These are phyloP conservation scores for Pugionium cornutum DNA, from an alignment of 345 rosid genomes.

Conservation along the genomic window DNA sequence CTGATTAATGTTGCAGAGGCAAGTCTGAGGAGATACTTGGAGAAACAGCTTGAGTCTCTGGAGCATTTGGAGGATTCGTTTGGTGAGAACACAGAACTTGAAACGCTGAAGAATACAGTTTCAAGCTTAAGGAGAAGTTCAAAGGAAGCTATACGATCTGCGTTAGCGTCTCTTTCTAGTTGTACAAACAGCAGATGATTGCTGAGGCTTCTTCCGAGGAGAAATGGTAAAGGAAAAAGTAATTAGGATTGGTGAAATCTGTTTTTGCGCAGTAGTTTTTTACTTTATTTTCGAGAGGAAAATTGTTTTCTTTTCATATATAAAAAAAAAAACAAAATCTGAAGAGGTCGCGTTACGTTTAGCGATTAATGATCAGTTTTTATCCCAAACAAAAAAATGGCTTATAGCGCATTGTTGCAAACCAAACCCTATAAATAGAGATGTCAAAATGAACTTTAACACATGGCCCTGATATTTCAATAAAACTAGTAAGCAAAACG, in stretches of 20 bases:
- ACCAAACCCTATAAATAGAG: no score
- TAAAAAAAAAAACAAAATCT: neutral
- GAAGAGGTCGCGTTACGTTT: neutral
- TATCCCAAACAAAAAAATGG: neutral
- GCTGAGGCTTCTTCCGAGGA: neutral
- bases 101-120: slow-evolving; percentile 49
- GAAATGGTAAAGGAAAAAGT: neutral
- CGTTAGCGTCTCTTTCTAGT: slow-evolving; percentile 49
- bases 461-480: no score
- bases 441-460: no score
- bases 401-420: no score
- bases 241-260: slow-evolving; percentile 16
- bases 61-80: slow-evolving; percentile 38
- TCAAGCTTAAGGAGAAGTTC: slow-evolving; percentile 49
- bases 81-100: slow-evolving; percentile 34
- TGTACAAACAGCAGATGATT: slow-evolving; percentile 36
- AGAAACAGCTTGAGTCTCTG: slow-evolving; percentile 50
- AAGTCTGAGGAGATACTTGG: slow-evolving; percentile 64
- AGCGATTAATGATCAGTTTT: no score
- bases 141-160: slow-evolving; percentile 52
- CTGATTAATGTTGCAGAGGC: slow-evolving; percentile 67
- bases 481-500: no score
- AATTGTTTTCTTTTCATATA: neutral
- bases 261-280: neutral
- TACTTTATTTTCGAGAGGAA: neutral